Conservation (phyloP, 495 filamentous ascomycete species). For the Penicillium bialowiezense region DNA sequence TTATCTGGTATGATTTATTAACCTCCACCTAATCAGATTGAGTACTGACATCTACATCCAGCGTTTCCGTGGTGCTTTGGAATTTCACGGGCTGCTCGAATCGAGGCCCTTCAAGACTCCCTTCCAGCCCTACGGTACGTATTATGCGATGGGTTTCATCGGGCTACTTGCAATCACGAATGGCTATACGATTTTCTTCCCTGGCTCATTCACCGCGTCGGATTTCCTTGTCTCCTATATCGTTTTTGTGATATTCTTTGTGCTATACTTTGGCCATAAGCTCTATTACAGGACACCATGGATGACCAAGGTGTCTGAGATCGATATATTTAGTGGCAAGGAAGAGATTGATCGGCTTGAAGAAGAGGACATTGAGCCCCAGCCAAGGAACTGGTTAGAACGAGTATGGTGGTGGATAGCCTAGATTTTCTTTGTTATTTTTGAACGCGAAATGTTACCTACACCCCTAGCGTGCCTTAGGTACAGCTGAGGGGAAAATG, state of each 20-base stretch:
- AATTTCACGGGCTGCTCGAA: slow-evolving; percentile 38
- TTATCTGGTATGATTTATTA: slow-evolving; percentile 22
- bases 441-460: too few relatives aligned
- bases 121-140: slow-evolving; percentile 53
- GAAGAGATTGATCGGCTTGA: slow-evolving; percentile 32
- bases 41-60: slow-evolving; percentile 5
- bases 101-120: slow-evolving; percentile 52
- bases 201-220: slow-evolving; percentile 32
- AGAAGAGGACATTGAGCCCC: slow-evolving; percentile 23
- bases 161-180: slow-evolving; percentile 59
- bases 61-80: slow-evolving; percentile 47
- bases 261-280: slow-evolving; percentile 51
- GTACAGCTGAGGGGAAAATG: too few relatives aligned
- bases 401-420: slow-evolving; percentile 35
- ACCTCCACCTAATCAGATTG: neutral
- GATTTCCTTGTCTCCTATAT: slow-evolving; percentile 52
- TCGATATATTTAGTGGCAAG: slow-evolving; percentile 31
- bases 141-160: slow-evolving; percentile 54
- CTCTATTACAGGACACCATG: slow-evolving; percentile 38
- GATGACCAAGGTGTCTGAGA: slow-evolving; percentile 46
- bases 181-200: slow-evolving; percentile 64
- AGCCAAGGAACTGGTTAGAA: slow-evolving; percentile 32
- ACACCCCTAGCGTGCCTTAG: too few relatives aligned
- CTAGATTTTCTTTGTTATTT: neutral
- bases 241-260: slow-evolving; percentile 66